A percentile compares a stretch with the other conserved stretches of the same genome.
phyloP scores from a whole-genome alignment of 768 basidiomycete species.

The Chlorophyllum brunneum region DNA sequence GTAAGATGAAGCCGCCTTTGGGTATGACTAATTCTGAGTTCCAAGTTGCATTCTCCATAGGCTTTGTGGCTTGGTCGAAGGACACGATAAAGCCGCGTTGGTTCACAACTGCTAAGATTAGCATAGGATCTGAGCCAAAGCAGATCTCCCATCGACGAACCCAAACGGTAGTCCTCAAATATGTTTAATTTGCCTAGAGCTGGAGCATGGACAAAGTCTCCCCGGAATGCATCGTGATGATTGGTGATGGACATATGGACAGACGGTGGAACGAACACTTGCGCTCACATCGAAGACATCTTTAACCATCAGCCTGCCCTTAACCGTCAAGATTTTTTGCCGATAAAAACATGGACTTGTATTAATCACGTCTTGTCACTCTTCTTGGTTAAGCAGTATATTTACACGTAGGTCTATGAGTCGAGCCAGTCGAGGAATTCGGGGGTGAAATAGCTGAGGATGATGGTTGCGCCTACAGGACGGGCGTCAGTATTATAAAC shows the following conservation, averaged over 20 bases:
- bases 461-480: constrained; percentile 75
- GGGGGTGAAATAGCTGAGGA: constrained; percentile 95
- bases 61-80: constrained; percentile 27
- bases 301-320: constrained; percentile 3
- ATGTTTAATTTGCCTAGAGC: constrained; percentile 50
- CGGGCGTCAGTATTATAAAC: background rate
- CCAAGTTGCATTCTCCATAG: constrained; percentile 17
- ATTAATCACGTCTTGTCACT: background rate
- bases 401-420: background rate
- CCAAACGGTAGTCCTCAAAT: constrained; percentile 51
- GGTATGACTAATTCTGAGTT: constrained; percentile 32
- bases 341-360: background rate
- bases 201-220: constrained; percentile 58
- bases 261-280: background rate
- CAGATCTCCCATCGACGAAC: constrained; percentile 24
- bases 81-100: constrained; percentile 48
- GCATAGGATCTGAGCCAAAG: background rate
- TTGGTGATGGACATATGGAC: background rate
- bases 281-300: background rate
- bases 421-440: constrained; percentile 87
- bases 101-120: constrained; percentile 24
- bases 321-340: background rate
- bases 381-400: background rate
- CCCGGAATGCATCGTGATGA: constrained; percentile 30
- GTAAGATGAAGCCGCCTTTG: constrained; percentile 62